Conservation (phyloP, 176 grass and related monocot genomes). For the Bonia amplexicaulis region DNA sequence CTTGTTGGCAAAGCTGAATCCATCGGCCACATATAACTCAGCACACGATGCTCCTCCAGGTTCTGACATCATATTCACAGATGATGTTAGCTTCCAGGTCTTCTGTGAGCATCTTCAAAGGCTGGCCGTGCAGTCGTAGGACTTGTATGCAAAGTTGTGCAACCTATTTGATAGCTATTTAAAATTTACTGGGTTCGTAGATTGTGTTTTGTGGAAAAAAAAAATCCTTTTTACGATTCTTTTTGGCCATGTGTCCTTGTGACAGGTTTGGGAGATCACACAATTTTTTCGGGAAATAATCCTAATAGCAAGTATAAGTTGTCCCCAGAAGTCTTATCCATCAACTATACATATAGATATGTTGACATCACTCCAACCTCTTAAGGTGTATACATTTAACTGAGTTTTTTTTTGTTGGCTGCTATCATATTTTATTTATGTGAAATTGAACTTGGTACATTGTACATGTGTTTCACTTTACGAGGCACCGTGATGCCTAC, state of each 20-base stretch:
- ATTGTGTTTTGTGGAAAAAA: conserved; percentile 2
- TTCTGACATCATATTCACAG: conserved; percentile 91
- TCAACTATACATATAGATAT: background rate
- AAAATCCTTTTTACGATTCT: background rate
- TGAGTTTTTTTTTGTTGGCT: background rate
- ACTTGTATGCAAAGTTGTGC: conserved; percentile 27
- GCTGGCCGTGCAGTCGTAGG: conserved; percentile 87
- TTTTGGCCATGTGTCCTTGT: background rate
- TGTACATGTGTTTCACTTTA: background rate
- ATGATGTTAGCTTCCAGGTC: conserved; percentile 98
- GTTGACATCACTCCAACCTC: background rate
- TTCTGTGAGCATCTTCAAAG: conserved; percentile 96
- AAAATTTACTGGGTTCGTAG: conserved; percentile 29
- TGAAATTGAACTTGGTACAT: background rate
- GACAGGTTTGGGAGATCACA: conserved; percentile 5
- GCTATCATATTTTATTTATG: background rate
- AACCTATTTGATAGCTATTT: conserved; percentile 24
- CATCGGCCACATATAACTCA: conserved; percentile 90
- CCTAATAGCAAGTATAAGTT: conserved; percentile 33
- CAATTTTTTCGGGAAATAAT: conserved; percentile 25
- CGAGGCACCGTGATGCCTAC: too few relatives aligned
- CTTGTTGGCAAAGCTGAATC: conserved; percentile 92
- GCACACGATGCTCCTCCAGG: conserved; percentile 77
- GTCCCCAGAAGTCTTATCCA: background rate
- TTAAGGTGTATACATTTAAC: background rate